A percentile compares a stretch with the other conserved stretches of the same genome.
phyloP scores from a whole-genome alignment of 2,329 filamentous ascomycete species.

The Raffaelea arxii region DNA sequence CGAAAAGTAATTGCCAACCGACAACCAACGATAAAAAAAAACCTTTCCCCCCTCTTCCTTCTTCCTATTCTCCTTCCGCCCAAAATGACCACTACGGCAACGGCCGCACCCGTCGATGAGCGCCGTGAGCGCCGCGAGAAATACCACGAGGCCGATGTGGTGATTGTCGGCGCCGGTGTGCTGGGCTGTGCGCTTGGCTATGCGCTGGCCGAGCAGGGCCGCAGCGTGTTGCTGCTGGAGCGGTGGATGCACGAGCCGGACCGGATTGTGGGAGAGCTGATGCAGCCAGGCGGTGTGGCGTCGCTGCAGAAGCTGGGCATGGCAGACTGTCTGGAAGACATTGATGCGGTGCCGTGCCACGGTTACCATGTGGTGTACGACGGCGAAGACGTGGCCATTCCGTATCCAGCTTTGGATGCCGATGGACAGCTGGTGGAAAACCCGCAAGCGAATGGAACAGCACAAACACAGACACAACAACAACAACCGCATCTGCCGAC shows the following conservation, averaged over 20 bases:
- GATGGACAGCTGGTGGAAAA: conserved; percentile 27
- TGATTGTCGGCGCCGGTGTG: conserved; percentile 86
- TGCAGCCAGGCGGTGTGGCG: conserved; percentile 83
- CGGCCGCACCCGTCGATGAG: too few relatives aligned
- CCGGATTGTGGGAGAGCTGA: conserved; percentile 87
- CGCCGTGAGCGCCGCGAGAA: conserved; percentile 33
- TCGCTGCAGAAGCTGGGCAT: conserved; percentile 76
- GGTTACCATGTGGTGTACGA: conserved; percentile 87
- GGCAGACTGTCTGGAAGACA: conserved; percentile 71
- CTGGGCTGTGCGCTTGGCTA: conserved; percentile 81
- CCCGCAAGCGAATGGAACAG: neutral
- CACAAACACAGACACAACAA: conserved; percentile 8
- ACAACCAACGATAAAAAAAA: too few relatives aligned
- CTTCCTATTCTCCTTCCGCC: too few relatives aligned
- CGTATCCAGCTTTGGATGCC: conserved; percentile 61
- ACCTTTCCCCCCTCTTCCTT: too few relatives aligned
- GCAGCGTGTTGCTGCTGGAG: conserved; percentile 85
- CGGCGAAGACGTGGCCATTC: conserved; percentile 60
- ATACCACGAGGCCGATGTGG: conserved; percentile 66
- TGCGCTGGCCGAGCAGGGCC: conserved; percentile 77
- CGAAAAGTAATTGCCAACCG: too few relatives aligned
- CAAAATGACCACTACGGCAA: too few relatives aligned
- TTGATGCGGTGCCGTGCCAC: conserved; percentile 73
- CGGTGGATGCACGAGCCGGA: conserved; percentile 84
- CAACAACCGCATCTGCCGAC: conserved; percentile 34